phyloP scores from a whole-genome alignment of 768 basidiomycete genomes.

The Leccinum incarnatum region DNA sequence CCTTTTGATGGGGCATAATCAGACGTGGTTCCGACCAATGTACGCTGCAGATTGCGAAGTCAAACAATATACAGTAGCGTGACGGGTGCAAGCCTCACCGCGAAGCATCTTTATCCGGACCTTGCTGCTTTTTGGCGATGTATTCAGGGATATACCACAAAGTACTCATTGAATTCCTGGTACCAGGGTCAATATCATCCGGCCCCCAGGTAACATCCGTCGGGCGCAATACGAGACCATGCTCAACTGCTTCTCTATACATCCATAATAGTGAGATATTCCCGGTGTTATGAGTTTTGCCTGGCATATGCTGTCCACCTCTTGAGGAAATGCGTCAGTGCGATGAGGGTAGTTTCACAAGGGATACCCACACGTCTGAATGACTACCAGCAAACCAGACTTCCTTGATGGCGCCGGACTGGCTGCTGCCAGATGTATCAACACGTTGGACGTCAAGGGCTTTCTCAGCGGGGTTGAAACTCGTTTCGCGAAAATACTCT shows the following conservation, averaged over 20 bases:
- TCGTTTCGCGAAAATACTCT: conserved; percentile 18
- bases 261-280: neutral
- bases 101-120: neutral
- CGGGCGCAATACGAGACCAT: conserved; percentile 11
- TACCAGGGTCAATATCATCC: conserved; percentile 12
- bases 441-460: neutral
- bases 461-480: neutral
- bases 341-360: neutral
- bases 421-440: neutral
- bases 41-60: neutral
- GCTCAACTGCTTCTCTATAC: neutral
- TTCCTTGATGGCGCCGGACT: neutral
- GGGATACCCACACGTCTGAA: conserved; percentile 24
- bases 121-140: conserved; percentile 12
- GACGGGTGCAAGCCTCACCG: conserved; percentile 1
- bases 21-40: conserved; percentile 12
- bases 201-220: conserved; percentile 17
- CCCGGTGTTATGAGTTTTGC: neutral
- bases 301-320: conserved; percentile 10
- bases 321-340: neutral
- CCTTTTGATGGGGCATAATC: neutral
- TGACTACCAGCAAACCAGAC: neutral
- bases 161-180: conserved; percentile 7
- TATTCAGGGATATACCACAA: conserved; percentile 7
- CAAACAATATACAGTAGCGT: neutral